A percentile compares a stretch with the other conserved stretches of the same genome.
Evolutionary conservation across 2,329 filamentous ascomycete species (phyloP).

Genomic region (Juglanconis sp.): DNA sequence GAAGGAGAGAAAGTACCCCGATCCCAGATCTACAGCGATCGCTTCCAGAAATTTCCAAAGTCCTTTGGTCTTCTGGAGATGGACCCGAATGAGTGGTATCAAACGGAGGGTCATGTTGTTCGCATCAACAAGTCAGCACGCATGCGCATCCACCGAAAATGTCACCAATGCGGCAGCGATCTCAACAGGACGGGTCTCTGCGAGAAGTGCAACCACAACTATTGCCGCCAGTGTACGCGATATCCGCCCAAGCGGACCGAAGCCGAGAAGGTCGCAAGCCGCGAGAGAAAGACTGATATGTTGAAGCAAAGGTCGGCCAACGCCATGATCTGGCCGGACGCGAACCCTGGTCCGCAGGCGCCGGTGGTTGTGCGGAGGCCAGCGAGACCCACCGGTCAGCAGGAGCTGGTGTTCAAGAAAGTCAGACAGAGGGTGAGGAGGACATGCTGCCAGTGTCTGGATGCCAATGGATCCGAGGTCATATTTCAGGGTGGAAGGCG

Average conservation of each 20-base stretch:
- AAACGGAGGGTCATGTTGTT: slow-evolving; percentile 51
- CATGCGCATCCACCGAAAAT: slow-evolving; percentile 74
- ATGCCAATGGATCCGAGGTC: slow-evolving; percentile 32
- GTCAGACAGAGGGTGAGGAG: slow-evolving; percentile 71
- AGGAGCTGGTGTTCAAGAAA: slow-evolving; percentile 67
- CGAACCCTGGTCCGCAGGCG: slow-evolving; percentile 42
- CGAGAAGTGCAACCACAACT: slow-evolving; percentile 74
- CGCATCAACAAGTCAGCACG: slow-evolving; percentile 74
- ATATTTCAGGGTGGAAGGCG: slow-evolving; percentile 59
- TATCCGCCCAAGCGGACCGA: slow-evolving; percentile 66
- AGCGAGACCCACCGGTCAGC: slow-evolving; percentile 61
- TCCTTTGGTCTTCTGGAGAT: slow-evolving; percentile 52
- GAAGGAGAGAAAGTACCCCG: slow-evolving; percentile 39
- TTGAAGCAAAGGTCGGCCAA: slow-evolving; percentile 57
- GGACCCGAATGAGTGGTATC: slow-evolving; percentile 51
- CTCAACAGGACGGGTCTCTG: slow-evolving; percentile 64
- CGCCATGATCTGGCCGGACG: slow-evolving; percentile 50
- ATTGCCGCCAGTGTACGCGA: slow-evolving; percentile 77
- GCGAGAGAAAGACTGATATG: slow-evolving; percentile 47
- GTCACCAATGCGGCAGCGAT: slow-evolving; percentile 63
- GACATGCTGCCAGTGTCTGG: slow-evolving; percentile 68
- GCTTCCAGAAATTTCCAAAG: slow-evolving; percentile 53
- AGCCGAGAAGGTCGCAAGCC: slow-evolving; percentile 50
- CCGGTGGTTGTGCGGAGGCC: slow-evolving; percentile 59
- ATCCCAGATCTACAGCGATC: slow-evolving; percentile 52